Evolutionary conservation across 176 grass and related monocot species (phyloP).

Genomic region (Oropetium thomaeum): DNA sequence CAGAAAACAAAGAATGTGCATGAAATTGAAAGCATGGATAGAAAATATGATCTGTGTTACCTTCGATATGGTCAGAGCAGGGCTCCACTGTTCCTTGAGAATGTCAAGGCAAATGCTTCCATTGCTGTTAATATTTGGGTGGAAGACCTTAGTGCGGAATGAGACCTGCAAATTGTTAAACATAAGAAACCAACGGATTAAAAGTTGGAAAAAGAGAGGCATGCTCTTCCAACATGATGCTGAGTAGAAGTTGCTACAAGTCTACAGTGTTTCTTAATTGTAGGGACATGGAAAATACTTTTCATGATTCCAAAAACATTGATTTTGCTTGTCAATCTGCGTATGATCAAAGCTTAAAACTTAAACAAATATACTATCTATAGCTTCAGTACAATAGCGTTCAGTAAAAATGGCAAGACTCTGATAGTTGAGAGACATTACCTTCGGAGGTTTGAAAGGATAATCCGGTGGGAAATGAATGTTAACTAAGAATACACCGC

Average conservation of each 20-base stretch:
- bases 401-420: neutral
- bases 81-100: conserved; percentile 90
- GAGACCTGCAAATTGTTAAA: conserved; percentile 49
- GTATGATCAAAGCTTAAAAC: neutral
- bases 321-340: no score
- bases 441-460: conserved; percentile 93
- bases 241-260: neutral
- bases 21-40: neutral
- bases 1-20: neutral
- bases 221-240: neutral
- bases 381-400: neutral
- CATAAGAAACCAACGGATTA: neutral
- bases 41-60: conserved; percentile 20
- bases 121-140: conserved; percentile 86
- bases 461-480: conserved; percentile 95
- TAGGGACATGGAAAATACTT: no score
- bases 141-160: conserved; percentile 92
- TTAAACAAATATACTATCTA: neutral
- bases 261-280: neutral
- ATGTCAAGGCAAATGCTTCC: conserved; percentile 93
- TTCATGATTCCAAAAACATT: no score
- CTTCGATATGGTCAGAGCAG: conserved; percentile 87
- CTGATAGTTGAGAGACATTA: neutral
- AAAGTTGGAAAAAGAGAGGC: neutral
- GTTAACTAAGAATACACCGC: conserved; percentile 83